phyloP scores from a whole-genome alignment of 1,284 basidiomycete species.

The Kalmanozyma brasiliensis region DNA sequence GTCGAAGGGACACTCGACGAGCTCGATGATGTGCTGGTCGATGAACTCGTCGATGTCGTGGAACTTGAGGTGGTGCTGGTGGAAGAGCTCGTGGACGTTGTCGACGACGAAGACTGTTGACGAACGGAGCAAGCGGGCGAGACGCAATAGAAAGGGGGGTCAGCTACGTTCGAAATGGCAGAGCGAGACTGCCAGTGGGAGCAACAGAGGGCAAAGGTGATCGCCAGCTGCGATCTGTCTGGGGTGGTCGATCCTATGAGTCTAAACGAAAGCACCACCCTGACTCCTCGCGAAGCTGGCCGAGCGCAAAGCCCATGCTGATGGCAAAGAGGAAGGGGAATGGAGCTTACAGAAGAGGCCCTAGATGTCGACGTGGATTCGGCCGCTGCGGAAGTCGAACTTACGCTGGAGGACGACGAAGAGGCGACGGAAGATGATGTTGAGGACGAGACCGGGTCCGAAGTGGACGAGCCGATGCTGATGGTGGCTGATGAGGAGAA shows the following conservation, averaged over 20 bases:
- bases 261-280: constrained; percentile 20
- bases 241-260: neutral
- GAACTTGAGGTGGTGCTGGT: constrained; percentile 21
- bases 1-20: constrained; percentile 10
- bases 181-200: neutral
- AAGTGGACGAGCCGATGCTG: constrained; percentile 17
- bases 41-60: constrained; percentile 12
- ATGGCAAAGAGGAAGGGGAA: constrained; percentile 24
- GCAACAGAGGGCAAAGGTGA: neutral
- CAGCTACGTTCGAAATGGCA: neutral
- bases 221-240: neutral
- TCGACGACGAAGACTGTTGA: constrained; percentile 13
- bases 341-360: constrained; percentile 33
- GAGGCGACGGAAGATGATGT: constrained; percentile 7
- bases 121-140: constrained; percentile 1
- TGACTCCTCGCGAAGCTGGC: constrained; percentile 26
- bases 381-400: constrained; percentile 29
- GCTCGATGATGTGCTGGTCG: constrained; percentile 9
- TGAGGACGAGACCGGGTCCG: neutral
- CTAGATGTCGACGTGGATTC: constrained; percentile 23
- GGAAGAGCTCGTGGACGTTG: constrained; percentile 12
- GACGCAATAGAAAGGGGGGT: neutral
- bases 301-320: constrained; percentile 24
- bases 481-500: constrained; percentile 27
- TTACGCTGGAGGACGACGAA: constrained; percentile 39